Conservation (phyloP, 2,329 filamentous ascomycete species). For the Claviceps sp. region DNA sequence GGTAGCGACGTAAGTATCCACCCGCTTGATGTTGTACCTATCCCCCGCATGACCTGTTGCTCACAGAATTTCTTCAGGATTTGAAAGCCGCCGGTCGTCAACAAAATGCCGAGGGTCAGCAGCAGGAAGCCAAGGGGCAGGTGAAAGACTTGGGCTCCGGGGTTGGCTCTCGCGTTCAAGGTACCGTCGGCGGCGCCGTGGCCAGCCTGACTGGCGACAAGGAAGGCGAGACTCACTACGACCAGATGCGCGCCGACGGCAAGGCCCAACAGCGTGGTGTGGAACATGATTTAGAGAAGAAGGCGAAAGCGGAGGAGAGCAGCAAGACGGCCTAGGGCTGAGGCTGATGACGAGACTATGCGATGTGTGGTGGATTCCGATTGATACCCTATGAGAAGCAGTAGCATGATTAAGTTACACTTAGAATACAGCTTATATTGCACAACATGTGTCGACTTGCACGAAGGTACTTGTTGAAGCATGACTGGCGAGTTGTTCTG, state of each 20-base stretch:
- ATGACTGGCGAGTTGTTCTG: no score
- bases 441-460: not conserved
- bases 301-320: constrained; percentile 34
- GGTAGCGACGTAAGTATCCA: constrained; percentile 49
- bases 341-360: not conserved
- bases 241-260: constrained; percentile 62
- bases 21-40: not conserved
- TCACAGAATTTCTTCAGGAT: constrained; percentile 24
- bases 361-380: not conserved
- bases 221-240: constrained; percentile 48
- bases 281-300: constrained; percentile 67
- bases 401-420: constrained; percentile 3
- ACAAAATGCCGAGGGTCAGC: constrained; percentile 71
- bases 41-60: not conserved
- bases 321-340: constrained; percentile 4
- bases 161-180: constrained; percentile 50
- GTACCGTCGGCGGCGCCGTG: constrained; percentile 56
- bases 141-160: constrained; percentile 58
- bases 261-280: constrained; percentile 76
- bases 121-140: constrained; percentile 73
- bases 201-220: constrained; percentile 62
- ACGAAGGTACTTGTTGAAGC: not conserved
- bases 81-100: constrained; percentile 61
- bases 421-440: not conserved
- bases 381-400: constrained; percentile 7